Evolutionary conservation across 352 stramenopile genomes (phyloP).

Genomic region (Phytophthora europaea): DNA sequence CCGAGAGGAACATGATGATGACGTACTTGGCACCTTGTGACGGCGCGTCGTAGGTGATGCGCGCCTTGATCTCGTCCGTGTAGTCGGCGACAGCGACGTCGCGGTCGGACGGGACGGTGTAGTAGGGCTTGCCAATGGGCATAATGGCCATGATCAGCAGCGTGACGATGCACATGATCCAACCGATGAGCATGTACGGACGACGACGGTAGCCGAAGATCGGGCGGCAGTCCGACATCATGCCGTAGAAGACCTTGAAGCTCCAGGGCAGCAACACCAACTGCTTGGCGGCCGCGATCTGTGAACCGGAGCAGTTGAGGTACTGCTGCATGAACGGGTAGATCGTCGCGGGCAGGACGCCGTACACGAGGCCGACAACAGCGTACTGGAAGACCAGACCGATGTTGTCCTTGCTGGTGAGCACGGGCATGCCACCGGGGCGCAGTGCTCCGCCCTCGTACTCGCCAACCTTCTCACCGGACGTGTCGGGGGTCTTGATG

Average conservation of each 20-base stretch:
- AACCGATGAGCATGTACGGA: constrained; percentile 53
- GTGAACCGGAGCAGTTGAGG: constrained; percentile 45
- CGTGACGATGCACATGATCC: constrained; percentile 37
- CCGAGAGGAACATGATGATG: constrained; percentile 74
- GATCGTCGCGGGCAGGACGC: constrained; percentile 43
- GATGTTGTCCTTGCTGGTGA: constrained; percentile 45
- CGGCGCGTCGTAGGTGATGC: too few species aligned
- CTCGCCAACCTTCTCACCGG: constrained; percentile 18
- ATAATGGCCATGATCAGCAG: constrained; percentile 41
- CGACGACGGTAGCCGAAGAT: constrained; percentile 46
- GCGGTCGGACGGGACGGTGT: constrained; percentile 27
- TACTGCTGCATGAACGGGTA: constrained; percentile 60
- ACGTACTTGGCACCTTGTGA: constrained; percentile 41
- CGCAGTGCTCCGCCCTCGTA: constrained; percentile 58
- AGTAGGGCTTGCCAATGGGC: constrained; percentile 45
- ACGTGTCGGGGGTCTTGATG: constrained; percentile 37
- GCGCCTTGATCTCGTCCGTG: too few species aligned
- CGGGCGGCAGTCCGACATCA: constrained; percentile 69
- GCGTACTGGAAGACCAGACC: constrained; percentile 64
- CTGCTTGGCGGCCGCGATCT: constrained; percentile 43
- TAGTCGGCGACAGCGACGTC: constrained; percentile 26
- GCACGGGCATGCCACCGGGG: constrained; percentile 40
- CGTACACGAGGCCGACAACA: constrained; percentile 51
- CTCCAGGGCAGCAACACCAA: constrained; percentile 73
- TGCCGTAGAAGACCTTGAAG: constrained; percentile 66